Percentiles rank a stretch among this genome's conserved stretches.
phyloP scores from a whole-genome alignment of 495 filamentous ascomycete species.

The Xylaria nigripes region DNA sequence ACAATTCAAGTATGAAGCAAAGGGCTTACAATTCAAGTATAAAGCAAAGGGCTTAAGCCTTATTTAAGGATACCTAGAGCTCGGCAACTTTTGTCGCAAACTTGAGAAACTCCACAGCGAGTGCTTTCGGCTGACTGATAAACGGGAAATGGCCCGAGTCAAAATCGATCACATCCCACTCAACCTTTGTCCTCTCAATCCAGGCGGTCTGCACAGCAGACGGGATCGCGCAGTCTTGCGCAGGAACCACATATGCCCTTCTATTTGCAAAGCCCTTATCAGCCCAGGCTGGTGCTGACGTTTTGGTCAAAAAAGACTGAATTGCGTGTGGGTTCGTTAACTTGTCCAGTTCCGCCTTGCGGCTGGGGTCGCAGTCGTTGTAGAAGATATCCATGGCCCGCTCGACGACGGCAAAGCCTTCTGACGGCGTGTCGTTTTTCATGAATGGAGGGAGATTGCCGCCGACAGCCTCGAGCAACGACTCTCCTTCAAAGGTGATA shows the following conservation, averaged over 20 bases:
- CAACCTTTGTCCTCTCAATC: conserved; percentile 5
- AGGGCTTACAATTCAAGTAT: too few relatives aligned
- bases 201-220: not conserved
- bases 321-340: not conserved
- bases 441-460: conserved; percentile 6
- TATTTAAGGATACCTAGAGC: not conserved
- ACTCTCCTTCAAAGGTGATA: conserved; percentile 1
- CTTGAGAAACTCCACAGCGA: not conserved
- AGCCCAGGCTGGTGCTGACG: conserved; percentile 4
- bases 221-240: not conserved
- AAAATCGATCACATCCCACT: conserved; percentile 5
- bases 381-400: conserved; percentile 2
- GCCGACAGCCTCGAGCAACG: not conserved
- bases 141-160: conserved; percentile 7
- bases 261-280: conserved; percentile 5
- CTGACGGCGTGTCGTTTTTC: not conserved
- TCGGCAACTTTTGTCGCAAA: not conserved
- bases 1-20: too few relatives aligned
- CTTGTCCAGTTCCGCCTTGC: not conserved
- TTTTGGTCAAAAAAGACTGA: conserved; percentile 1
- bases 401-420: not conserved
- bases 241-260: not conserved
- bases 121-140: conserved; percentile 1
- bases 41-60: too few relatives aligned
- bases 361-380: conserved; percentile 2